phyloP scores from a whole-genome alignment of 2,329 filamentous ascomycete species.

The Elsinoe perseae region DNA sequence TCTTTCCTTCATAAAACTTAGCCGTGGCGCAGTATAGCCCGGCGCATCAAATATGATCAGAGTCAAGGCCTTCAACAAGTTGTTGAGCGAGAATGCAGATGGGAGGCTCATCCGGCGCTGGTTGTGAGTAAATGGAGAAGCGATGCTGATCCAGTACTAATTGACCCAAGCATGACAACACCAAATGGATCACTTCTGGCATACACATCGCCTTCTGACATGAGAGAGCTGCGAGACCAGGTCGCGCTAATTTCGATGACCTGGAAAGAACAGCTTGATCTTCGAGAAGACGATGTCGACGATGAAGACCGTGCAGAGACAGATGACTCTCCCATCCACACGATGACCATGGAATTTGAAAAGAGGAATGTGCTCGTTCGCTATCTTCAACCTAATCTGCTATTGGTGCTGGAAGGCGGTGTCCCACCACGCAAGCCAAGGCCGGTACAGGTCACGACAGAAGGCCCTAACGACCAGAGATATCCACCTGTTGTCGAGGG shows the following conservation, averaged over 20 bases:
- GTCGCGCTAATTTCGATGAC: conserved; percentile 42
- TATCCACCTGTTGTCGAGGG: conserved; percentile 28
- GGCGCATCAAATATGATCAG: conserved; percentile 33
- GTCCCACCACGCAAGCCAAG: conserved; percentile 36
- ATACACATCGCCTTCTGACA: conserved; percentile 42
- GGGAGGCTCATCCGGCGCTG: conserved; percentile 36
- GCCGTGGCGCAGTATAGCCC: not conserved
- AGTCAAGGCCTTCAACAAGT: conserved; percentile 35
- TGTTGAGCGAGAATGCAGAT: conserved; percentile 38
- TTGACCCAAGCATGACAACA: conserved; percentile 39
- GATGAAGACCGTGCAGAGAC: conserved; percentile 17
- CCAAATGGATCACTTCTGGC: conserved; percentile 45
- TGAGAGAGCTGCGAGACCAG: conserved; percentile 43
- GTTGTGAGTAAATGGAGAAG: conserved; percentile 29
- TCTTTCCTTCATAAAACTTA: not conserved
- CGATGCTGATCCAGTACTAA: not conserved
- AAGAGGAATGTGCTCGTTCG: conserved; percentile 41
- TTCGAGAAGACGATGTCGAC: conserved; percentile 20
- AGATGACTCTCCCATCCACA: conserved; percentile 27
- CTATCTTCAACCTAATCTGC: conserved; percentile 38
- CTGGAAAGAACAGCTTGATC: conserved; percentile 39
- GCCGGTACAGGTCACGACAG: conserved; percentile 38
- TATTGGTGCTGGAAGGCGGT: conserved; percentile 42
- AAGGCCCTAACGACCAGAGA: conserved; percentile 34
- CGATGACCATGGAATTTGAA: conserved; percentile 41